phyloP scores from a whole-genome alignment of 352 stramenopile genomes.

The Phytopythium chamaehyphon region DNA sequence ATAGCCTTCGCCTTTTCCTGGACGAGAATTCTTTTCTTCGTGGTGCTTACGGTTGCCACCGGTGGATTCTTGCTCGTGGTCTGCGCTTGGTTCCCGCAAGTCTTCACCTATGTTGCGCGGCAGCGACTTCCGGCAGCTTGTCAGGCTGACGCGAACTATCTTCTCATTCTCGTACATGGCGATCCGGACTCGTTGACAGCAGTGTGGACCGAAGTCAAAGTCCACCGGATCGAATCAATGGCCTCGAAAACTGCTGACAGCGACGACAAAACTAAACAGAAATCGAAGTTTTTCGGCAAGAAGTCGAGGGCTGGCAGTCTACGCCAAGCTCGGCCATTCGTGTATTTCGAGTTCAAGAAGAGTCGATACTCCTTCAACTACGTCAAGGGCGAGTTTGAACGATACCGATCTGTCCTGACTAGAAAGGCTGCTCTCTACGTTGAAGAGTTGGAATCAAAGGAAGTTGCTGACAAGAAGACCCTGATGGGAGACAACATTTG shows the following conservation, averaged over 20 bases:
- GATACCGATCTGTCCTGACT: conserved; percentile 27
- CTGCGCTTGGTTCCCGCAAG: conserved; percentile 57
- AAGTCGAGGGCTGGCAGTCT: background rate
- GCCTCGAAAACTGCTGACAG: background rate
- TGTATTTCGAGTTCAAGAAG: conserved; percentile 73
- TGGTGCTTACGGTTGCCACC: conserved; percentile 21
- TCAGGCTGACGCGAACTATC: conserved; percentile 34
- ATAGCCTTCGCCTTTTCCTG: conserved; percentile 41
- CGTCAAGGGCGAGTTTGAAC: conserved; percentile 42
- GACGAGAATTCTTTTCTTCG: conserved; percentile 31
- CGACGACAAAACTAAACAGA: no score
- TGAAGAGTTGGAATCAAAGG: conserved; percentile 10
- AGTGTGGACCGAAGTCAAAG: conserved; percentile 3
- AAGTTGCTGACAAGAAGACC: conserved; percentile 10
- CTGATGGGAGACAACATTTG: conserved; percentile 47
- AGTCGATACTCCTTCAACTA: conserved; percentile 59
- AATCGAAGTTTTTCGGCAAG: background rate
- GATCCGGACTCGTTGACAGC: conserved; percentile 13
- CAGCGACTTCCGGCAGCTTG: conserved; percentile 18
- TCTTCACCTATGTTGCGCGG: conserved; percentile 58
- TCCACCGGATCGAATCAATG: conserved; percentile 1
- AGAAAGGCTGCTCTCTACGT: conserved; percentile 18
- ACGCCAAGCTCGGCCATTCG: conserved; percentile 7
- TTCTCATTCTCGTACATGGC: conserved; percentile 41
- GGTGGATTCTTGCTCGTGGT: conserved; percentile 33